These are phyloP conservation scores for Candida dendrica DNA, from an alignment of 805 yeast species.

Conservation along the genomic window DNA sequence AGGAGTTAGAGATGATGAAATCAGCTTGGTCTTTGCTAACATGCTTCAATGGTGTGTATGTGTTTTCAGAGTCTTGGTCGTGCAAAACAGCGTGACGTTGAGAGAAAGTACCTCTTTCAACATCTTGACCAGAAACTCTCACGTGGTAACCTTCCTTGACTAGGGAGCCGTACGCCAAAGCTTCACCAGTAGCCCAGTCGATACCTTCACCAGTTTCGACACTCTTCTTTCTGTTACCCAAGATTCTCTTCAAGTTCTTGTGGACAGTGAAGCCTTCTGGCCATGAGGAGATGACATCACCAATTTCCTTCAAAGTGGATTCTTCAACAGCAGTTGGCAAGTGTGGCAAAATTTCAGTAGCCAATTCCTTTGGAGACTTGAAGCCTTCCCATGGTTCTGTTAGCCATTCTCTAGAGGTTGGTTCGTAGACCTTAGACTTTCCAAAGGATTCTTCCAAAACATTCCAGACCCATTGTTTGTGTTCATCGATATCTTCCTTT, in stretches of 20 bases:
- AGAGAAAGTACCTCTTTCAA: constrained; percentile 99
- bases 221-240: constrained; percentile 79
- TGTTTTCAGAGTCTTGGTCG: constrained; percentile 82
- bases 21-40: constrained; percentile 76
- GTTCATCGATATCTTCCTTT: constrained; percentile 85
- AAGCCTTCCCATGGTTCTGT: constrained; percentile 99
- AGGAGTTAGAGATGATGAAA: constrained; percentile 86
- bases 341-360: constrained; percentile 92
- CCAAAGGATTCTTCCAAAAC: constrained; percentile 83
- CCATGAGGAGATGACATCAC: constrained; percentile 69
- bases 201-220: constrained; percentile 86
- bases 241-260: constrained; percentile 92
- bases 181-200: constrained; percentile 99
- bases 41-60: constrained; percentile 80
- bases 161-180: constrained; percentile 92
- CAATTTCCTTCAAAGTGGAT: constrained; percentile 66
- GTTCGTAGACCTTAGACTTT: constrained; percentile 83
- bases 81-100: constrained; percentile 98
- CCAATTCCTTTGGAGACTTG: constrained; percentile 95
- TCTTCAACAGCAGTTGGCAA: constrained; percentile 88
- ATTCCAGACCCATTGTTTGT: constrained; percentile 97
- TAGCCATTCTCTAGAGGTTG: constrained; percentile 94
- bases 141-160: constrained; percentile 92
- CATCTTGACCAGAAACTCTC: constrained; percentile 98
- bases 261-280: constrained; percentile 88